Base-by-base conservation (phyloP, 1,139 yeast species). In the Kodamaea derodonti region DNA sequence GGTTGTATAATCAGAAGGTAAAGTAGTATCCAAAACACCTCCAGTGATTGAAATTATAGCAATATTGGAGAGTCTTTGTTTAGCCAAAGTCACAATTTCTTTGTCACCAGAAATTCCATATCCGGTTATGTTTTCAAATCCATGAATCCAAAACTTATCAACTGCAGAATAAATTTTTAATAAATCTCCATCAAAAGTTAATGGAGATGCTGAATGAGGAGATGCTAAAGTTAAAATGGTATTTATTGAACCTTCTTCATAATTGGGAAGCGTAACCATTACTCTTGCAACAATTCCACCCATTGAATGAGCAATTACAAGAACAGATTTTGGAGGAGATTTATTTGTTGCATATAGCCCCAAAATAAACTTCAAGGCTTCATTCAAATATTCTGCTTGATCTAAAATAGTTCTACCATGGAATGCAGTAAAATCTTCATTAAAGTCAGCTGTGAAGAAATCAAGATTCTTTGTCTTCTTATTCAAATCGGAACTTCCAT, bases 391-490 rank as follows among this genome's bases (percentile, higher is more conserved):
- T 54, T 86, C 96, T 0, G 97, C 95, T 60, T 92, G 98, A 54
- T 92, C 97, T 29, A 88, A 62, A 71, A 92, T 69, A 1, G 97
- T 87, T 46, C 90, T 70, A 0, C 99, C 99, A 57, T 90, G 97
- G 57, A 92, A 86, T 0, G 98, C 98, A 1, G 97, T 88, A 47
- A 88, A 82, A 54, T 92, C 98, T 59, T 92, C 97, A 51, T 88
- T 87, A 61, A 92, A 92, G 54, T 92, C 97, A 1, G 95, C 95
- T 0, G 95, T 69, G 54, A 86, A 90, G 54, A 86, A 83, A 52
- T 88, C 97, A 34, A 83, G 60, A 47, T 75, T 73, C 32, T 60
- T 56, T 1, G 69, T 56, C 33, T 61, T 51, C 8, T 51, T 47
- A 38, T 69, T 62, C 29, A 45, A 47, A 22, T 45, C 35, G 12